phyloP scores from a whole-genome alignment of 495 filamentous ascomycete genomes.

The Aspergillus ellipticus region DNA sequence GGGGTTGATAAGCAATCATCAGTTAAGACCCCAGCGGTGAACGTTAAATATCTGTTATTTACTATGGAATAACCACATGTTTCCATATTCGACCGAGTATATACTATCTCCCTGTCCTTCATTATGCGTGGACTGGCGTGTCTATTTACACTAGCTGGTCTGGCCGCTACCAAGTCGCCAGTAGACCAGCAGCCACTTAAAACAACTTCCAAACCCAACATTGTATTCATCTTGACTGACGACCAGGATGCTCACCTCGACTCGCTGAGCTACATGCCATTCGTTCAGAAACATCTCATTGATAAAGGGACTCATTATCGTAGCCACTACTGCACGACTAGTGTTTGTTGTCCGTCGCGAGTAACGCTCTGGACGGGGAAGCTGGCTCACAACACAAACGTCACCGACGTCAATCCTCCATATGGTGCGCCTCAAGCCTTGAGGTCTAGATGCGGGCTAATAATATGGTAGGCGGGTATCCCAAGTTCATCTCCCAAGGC shows the following conservation, averaged over 20 bases:
- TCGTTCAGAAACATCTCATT: constrained; percentile 42
- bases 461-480: constrained; percentile 49
- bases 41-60: background rate
- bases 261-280: constrained; percentile 51
- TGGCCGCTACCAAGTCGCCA: background rate
- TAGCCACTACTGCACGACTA: constrained; percentile 52
- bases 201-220: constrained; percentile 32
- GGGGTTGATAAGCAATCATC: background rate
- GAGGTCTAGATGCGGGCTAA: background rate
- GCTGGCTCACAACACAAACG: constrained; percentile 64
- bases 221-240: constrained; percentile 56
- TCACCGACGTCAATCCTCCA: constrained; percentile 57
- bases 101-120: background rate
- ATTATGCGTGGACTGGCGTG: background rate
- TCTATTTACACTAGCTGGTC: background rate
- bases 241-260: constrained; percentile 54
- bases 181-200: background rate
- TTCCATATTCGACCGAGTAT: no score
- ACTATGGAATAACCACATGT: background rate
- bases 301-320: constrained; percentile 44
- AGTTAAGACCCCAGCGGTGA: background rate
- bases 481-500: constrained; percentile 55
- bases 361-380: constrained; percentile 56
- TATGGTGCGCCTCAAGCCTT: constrained; percentile 36
- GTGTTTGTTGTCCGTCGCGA: constrained; percentile 56